A percentile compares a stretch with the other conserved stretches of the same genome.
Evolutionary conservation across 768 basidiomycete genomes (phyloP).

Genomic region (Mycena epipterygia): DNA sequence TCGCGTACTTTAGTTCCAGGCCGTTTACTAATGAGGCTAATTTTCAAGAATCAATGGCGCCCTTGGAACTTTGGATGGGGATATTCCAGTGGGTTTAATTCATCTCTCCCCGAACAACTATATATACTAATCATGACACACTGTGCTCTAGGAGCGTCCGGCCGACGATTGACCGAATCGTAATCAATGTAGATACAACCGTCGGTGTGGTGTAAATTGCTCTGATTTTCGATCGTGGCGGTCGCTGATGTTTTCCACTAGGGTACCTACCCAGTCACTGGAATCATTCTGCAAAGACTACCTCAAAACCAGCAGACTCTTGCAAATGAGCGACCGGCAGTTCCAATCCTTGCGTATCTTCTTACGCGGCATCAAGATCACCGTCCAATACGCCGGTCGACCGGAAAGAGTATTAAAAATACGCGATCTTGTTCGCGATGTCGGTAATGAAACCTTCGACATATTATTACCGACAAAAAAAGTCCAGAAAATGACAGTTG

Average conservation of each 20-base stretch:
- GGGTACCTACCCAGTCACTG: slow-evolving; percentile 41
- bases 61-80: slow-evolving; percentile 57
- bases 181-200: slow-evolving; percentile 60
- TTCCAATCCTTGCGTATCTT: slow-evolving; percentile 44
- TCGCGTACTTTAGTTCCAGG: background rate
- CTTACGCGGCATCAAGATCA: slow-evolving; percentile 47
- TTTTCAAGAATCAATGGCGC: slow-evolving; percentile 38
- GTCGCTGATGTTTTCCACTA: slow-evolving; percentile 32
- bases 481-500: slow-evolving; percentile 41
- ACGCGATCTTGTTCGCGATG: slow-evolving; percentile 44
- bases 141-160: slow-evolving; percentile 56
- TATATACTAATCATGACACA: background rate
- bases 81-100: slow-evolving; percentile 54
- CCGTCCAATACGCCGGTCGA: slow-evolving; percentile 37
- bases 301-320: slow-evolving; percentile 36
- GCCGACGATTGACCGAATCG: slow-evolving; percentile 49
- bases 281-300: slow-evolving; percentile 41
- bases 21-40: background rate
- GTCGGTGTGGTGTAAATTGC: slow-evolving; percentile 54
- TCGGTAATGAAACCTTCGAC: no score
- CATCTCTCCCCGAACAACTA: no score
- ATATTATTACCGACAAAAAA: slow-evolving; percentile 44
- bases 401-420: slow-evolving; percentile 42
- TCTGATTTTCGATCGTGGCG: background rate
- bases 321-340: slow-evolving; percentile 16